These are phyloP conservation scores for Furcasterigmium furcatum DNA, from an alignment of 2,329 filamentous ascomycete genomes.

Conservation along the genomic window DNA sequence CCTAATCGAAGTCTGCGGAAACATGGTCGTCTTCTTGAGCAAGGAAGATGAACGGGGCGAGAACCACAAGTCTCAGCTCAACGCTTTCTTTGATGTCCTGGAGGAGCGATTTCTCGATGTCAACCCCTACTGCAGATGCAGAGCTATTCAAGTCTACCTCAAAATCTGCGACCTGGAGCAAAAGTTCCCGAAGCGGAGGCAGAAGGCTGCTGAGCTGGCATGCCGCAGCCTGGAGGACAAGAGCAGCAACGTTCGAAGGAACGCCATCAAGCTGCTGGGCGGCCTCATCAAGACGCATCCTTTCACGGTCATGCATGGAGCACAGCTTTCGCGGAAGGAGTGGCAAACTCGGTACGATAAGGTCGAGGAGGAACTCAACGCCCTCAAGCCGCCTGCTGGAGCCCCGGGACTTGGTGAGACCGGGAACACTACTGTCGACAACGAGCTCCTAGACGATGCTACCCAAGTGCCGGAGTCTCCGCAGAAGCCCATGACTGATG, in stretches of 20 bases:
- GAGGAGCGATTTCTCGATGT: constrained; percentile 95
- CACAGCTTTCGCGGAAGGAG: constrained; percentile 77
- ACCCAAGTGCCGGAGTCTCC: constrained; percentile 70
- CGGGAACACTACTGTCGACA: constrained; percentile 68
- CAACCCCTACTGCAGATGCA: constrained; percentile 92
- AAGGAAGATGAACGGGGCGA: constrained; percentile 89
- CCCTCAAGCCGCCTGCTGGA: constrained; percentile 74
- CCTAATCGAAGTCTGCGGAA: constrained; percentile 94
- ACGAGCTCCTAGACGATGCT: constrained; percentile 79
- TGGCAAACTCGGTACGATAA: constrained; percentile 81
- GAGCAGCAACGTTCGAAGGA: constrained; percentile 93
- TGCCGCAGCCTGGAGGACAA: constrained; percentile 92
- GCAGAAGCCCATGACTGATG: constrained; percentile 73
- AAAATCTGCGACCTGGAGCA: constrained; percentile 92
- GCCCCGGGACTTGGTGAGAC: constrained; percentile 69
- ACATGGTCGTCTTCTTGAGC: constrained; percentile 86
- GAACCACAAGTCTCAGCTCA: constrained; percentile 91
- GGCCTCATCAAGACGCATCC: constrained; percentile 91
- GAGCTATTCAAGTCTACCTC: constrained; percentile 89
- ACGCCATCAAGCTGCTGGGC: constrained; percentile 88
- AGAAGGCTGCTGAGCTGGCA: constrained; percentile 83
- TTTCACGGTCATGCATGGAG: constrained; percentile 87
- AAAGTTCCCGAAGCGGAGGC: constrained; percentile 89
- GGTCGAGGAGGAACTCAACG: constrained; percentile 78
- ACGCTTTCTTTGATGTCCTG: constrained; percentile 94